Conservation (phyloP, 2,329 filamentous ascomycete genomes). For the Verticillium klebahnii region DNA sequence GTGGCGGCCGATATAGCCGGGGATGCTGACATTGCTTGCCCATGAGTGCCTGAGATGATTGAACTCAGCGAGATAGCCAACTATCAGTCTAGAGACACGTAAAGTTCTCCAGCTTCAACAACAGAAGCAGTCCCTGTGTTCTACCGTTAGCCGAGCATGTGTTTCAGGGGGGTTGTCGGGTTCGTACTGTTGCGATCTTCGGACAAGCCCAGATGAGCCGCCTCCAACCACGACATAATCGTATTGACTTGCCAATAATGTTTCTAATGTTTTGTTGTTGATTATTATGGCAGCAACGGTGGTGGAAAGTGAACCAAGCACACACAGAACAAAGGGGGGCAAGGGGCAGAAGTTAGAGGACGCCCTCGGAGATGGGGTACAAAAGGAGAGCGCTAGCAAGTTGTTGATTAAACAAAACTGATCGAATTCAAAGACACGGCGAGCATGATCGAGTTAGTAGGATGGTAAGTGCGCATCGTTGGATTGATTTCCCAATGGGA, state of each 20-base stretch:
- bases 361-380: not conserved
- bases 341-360: not conserved
- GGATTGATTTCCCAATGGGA: too few species aligned
- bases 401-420: not conserved
- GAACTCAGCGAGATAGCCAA: not conserved
- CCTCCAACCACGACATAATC: constrained; percentile 40
- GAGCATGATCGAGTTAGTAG: too few species aligned
- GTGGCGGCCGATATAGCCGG: constrained; percentile 13
- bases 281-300: constrained; percentile 5
- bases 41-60: constrained; percentile 6
- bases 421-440: not conserved
- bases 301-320: not conserved
- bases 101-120: constrained; percentile 15
- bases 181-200: constrained; percentile 24
- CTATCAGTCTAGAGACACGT: not conserved
- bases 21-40: constrained; percentile 11
- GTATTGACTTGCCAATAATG: constrained; percentile 15
- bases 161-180: not conserved
- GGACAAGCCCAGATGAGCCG: constrained; percentile 37
- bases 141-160: not conserved
- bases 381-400: not conserved
- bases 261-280: constrained; percentile 5
- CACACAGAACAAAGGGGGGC: not conserved
- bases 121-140: constrained; percentile 12
- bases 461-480: too few species aligned